phyloP scores from a whole-genome alignment of 2,329 filamentous ascomycete species.

The Rhynchosporium secalis region DNA sequence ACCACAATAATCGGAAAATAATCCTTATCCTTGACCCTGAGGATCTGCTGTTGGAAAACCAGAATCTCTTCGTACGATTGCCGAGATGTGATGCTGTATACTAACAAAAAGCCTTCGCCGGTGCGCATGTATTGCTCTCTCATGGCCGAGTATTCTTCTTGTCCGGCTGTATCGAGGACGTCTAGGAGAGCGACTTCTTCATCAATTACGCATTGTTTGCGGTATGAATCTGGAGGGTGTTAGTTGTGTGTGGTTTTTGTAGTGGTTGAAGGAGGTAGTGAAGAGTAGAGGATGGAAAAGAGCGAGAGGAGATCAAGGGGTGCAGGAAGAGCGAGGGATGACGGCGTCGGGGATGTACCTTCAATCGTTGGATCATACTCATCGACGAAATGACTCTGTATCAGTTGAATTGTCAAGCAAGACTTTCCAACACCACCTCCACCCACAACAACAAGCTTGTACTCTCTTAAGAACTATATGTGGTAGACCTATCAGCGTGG shows the following conservation, averaged over 20 bases:
- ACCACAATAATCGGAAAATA: constrained; percentile 99
- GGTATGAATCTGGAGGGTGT: constrained; percentile 78
- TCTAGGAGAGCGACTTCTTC: constrained; percentile 97
- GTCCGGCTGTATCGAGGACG: constrained; percentile 95
- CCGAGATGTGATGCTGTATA: constrained; percentile 97
- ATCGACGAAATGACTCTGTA: constrained; percentile 93
- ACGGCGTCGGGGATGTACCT: constrained; percentile 57
- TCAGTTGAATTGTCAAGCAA: constrained; percentile 89
- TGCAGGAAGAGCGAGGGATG: no score
- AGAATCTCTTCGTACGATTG: constrained; percentile 98
- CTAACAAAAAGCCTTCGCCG: constrained; percentile 89
- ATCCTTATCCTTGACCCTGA: constrained; percentile 98
- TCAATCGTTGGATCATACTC: constrained; percentile 99
- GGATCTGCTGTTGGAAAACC: constrained; percentile 97
- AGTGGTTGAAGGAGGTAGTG: no score
- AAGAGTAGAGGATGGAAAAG: not conserved
- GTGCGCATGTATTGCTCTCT: constrained; percentile 99
- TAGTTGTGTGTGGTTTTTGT: not conserved
- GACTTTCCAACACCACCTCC: constrained; percentile 99
- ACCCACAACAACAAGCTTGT: constrained; percentile 95
- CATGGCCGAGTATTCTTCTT: constrained; percentile 99
- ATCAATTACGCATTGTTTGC: constrained; percentile 99
- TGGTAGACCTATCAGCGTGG: constrained; percentile 5
- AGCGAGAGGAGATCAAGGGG: constrained; percentile 9
- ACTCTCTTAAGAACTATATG: constrained; percentile 78